Conservation (phyloP, 1,139 yeast species). For the Pichia sp. region DNA sequence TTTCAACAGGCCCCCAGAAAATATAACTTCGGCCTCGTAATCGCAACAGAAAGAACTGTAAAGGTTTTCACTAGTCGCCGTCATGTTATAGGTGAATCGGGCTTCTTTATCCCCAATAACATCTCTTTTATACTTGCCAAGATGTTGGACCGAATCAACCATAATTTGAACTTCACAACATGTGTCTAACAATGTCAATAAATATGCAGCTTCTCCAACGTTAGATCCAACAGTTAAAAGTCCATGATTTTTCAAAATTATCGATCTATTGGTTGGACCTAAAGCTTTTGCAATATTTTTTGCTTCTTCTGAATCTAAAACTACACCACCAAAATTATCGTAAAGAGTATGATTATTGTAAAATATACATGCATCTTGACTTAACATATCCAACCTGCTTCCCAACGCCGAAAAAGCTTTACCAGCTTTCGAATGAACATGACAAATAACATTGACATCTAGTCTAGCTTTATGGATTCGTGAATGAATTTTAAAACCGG, state of each 20-base stretch:
- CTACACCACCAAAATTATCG: conserved; percentile 61
- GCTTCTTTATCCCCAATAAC: conserved; percentile 24
- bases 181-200: conserved; percentile 59
- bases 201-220: conserved; percentile 72
- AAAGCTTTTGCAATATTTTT: conserved; percentile 43
- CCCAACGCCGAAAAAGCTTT: conserved; percentile 69
- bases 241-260: conserved; percentile 70
- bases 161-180: conserved; percentile 60
- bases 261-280: conserved; percentile 52
- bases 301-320: conserved; percentile 51
- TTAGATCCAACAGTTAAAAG: conserved; percentile 65
- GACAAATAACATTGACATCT: conserved; percentile 76
- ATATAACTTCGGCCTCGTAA: conserved; percentile 5
- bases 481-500: conserved; percentile 72
- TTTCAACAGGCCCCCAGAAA: conserved; percentile 2
- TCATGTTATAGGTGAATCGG: conserved; percentile 5
- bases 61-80: conserved; percentile 2
- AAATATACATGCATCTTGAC: conserved; percentile 66
- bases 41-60: conserved; percentile 7
- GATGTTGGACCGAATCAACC: conserved; percentile 43
- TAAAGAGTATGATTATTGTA: conserved; percentile 61
- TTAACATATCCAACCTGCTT: conserved; percentile 62
- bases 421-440: conserved; percentile 66
- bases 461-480: conserved; percentile 69
- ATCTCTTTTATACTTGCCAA: conserved; percentile 25